Evolutionary conservation across 306 rosid species (phyloP).

Genomic region (Prunus salicina): DNA sequence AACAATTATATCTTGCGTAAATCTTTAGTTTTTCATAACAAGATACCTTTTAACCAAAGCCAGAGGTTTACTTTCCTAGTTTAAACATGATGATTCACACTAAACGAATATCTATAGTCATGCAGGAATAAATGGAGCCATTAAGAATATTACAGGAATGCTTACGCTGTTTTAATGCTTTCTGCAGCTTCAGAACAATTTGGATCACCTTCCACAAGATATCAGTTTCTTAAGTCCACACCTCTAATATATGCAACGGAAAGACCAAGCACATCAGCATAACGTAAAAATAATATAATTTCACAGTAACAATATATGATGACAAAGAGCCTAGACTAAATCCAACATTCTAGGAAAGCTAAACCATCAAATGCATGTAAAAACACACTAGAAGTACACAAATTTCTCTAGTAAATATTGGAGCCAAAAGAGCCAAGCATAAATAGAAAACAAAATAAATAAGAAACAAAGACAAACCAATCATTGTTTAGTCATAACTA

Average conservation of each 20-base stretch:
- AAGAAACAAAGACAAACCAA: too few species aligned
- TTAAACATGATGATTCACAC: not conserved
- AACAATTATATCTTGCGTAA: not conserved
- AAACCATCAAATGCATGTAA: not conserved
- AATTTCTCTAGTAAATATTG: not conserved
- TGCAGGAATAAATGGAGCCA: not conserved
- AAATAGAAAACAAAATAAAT: too few species aligned
- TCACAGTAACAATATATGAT: too few species aligned
- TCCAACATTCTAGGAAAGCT: not conserved
- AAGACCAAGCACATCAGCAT: conserved; percentile 25
- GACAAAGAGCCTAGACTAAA: too few species aligned
- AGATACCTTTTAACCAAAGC: not conserved
- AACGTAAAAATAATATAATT: not conserved
- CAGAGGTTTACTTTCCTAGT: not conserved
- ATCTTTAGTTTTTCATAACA: not conserved
- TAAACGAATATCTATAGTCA: not conserved
- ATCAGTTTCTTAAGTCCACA: conserved; percentile 90
- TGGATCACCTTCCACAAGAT: conserved; percentile 96
- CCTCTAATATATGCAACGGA: conserved; percentile 51
- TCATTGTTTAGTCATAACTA: too few species aligned
- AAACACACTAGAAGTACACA: not conserved
- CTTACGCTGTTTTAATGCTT: conserved; percentile 97
- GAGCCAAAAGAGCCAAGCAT: not conserved
- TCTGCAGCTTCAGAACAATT: conserved; percentile 92
- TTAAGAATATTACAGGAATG: not conserved